These are phyloP conservation scores for Stylonectria norvegica DNA, from an alignment of 2,329 filamentous ascomycete genomes.

Conservation along the genomic window DNA sequence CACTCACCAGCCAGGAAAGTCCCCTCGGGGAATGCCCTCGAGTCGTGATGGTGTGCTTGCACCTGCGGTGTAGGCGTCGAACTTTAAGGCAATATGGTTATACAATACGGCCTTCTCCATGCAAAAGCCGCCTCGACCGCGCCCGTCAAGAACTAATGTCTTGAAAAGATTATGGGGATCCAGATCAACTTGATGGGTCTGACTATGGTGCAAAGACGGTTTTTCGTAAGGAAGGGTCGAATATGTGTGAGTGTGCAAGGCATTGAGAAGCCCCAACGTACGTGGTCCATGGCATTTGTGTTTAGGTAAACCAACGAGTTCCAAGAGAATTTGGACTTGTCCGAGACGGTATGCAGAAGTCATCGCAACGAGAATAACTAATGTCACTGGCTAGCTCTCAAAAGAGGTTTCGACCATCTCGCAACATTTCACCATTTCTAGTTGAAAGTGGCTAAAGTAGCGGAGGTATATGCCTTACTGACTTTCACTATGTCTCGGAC, in stretches of 20 bases:
- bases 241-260: constrained; percentile 17
- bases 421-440: too few relatives aligned
- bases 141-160: constrained; percentile 44
- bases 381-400: too few relatives aligned
- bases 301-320: constrained; percentile 9
- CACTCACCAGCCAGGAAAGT: constrained; percentile 47
- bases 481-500: too few relatives aligned
- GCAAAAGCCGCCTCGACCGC: constrained; percentile 56
- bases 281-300: constrained; percentile 6
- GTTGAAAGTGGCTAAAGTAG: too few relatives aligned
- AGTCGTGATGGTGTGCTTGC: constrained; percentile 45
- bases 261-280: constrained; percentile 14
- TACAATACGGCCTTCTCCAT: constrained; percentile 58
- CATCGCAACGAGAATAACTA: too few relatives aligned
- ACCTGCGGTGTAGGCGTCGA: constrained; percentile 53
- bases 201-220: constrained; percentile 51
- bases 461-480: too few relatives aligned
- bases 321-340: constrained; percentile 16
- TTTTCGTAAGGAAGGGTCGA: constrained; percentile 53
- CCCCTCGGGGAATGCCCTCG: constrained; percentile 37
- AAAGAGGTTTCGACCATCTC: too few relatives aligned
- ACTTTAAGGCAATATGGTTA: constrained; percentile 49
- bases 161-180: constrained; percentile 44
- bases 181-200: constrained; percentile 38
- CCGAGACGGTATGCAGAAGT: constrained; percentile 13